Evolutionary conservation across 192 early-diverging fungal species (phyloP).

Genomic region (Backusella australiensis): DNA sequence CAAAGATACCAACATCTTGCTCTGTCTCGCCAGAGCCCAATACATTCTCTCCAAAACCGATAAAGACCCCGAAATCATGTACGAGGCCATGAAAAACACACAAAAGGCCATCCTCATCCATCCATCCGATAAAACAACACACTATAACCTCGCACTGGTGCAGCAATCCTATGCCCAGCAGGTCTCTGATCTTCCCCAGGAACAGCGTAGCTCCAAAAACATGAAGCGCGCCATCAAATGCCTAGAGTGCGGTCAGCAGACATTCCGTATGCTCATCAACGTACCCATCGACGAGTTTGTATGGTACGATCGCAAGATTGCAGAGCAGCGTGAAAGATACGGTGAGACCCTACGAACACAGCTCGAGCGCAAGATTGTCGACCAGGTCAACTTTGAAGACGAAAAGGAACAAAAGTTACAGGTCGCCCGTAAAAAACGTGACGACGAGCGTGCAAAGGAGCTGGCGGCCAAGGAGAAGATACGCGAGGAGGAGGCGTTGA

Average conservation of each 20-base stretch:
- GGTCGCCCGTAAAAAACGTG: constrained; percentile 53
- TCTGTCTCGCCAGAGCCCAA: constrained; percentile 56
- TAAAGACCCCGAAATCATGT: constrained; percentile 63
- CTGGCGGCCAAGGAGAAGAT: constrained; percentile 34
- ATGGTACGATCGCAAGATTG: constrained; percentile 61
- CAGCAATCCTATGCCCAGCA: constrained; percentile 82
- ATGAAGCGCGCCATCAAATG: constrained; percentile 59
- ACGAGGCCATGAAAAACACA: constrained; percentile 49
- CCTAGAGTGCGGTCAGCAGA: constrained; percentile 45
- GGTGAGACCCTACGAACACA: constrained; percentile 58
- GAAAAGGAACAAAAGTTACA: constrained; percentile 49
- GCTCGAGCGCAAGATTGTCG: constrained; percentile 51
- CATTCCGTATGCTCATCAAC: constrained; percentile 42
- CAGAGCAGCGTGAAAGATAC: constrained; percentile 58
- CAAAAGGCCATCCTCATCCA: constrained; percentile 45
- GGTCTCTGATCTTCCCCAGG: constrained; percentile 66
- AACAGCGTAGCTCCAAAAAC: constrained; percentile 55
- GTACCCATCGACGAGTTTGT: constrained; percentile 43
- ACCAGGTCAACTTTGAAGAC: constrained; percentile 60
- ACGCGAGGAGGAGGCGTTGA: constrained; percentile 26
- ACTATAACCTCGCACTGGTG: constrained; percentile 76
- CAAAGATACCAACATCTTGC: constrained; percentile 46
- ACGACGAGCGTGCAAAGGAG: constrained; percentile 44
- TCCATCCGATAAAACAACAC: constrained; percentile 55
- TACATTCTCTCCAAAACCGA: constrained; percentile 60